These are phyloP conservation scores for Pseudogymnoascus sp. DNA, from an alignment of 2,329 filamentous ascomycete species.

Conservation along the genomic window DNA sequence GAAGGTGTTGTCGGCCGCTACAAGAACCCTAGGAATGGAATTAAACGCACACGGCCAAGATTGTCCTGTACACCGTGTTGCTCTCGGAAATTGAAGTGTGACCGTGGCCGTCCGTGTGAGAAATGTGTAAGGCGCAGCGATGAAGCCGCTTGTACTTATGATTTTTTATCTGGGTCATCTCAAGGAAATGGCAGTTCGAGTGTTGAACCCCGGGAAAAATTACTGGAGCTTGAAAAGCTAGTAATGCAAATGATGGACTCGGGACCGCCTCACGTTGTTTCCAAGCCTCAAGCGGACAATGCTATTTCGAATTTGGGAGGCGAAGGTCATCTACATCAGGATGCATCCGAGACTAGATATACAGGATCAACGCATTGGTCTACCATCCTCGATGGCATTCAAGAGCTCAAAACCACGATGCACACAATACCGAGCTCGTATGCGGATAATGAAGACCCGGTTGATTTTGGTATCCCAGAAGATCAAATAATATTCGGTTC, in stretches of 20 bases:
- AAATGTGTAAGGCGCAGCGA: slow-evolving; percentile 16
- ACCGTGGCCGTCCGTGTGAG: slow-evolving; percentile 18
- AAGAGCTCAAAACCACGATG: slow-evolving; percentile 16
- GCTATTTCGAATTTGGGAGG: background rate
- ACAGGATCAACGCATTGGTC: slow-evolving; percentile 22
- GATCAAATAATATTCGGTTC: slow-evolving; percentile 18
- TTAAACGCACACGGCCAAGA: slow-evolving; percentile 12
- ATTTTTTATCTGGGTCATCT: background rate
- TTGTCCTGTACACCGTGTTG: slow-evolving; percentile 17
- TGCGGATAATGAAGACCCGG: background rate
- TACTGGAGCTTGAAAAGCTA: slow-evolving; percentile 16
- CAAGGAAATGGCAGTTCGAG: background rate
- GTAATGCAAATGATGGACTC: slow-evolving; percentile 16
- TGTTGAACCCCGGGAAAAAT: slow-evolving; percentile 13
- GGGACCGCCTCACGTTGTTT: background rate
- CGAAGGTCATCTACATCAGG: background rate
- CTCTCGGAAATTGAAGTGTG: slow-evolving; percentile 20
- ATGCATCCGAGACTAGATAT: slow-evolving; percentile 3
- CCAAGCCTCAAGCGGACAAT: background rate
- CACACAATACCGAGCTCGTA: background rate
- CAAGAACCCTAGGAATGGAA: slow-evolving; percentile 4
- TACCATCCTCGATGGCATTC: slow-evolving; percentile 20
- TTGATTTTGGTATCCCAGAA: background rate
- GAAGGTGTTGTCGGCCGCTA: background rate
- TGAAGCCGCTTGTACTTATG: slow-evolving; percentile 17